phyloP scores from a whole-genome alignment of 371 early-diverging fungal species.

The Chytridiales sp. region DNA sequence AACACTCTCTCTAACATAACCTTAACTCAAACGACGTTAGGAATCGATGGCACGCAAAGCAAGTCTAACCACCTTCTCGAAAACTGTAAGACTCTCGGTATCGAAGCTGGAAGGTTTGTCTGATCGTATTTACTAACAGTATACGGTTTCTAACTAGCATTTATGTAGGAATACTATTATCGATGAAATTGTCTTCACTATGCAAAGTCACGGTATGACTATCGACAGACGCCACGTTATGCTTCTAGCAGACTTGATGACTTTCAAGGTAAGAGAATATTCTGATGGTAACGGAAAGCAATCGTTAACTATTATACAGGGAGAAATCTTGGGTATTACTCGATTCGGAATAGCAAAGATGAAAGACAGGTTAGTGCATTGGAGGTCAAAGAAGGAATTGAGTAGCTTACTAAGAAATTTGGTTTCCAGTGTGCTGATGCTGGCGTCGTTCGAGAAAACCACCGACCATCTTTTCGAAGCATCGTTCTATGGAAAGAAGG shows the following conservation, averaged over 20 bases:
- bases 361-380: too few species aligned
- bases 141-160: background rate
- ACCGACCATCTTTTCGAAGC: slow-evolving; percentile 99
- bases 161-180: slow-evolving; percentile 62
- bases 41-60: slow-evolving; percentile 80
- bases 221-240: slow-evolving; percentile 98
- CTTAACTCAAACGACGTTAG: too few species aligned
- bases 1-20: slow-evolving; percentile 2
- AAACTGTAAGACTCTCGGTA: slow-evolving; percentile 89
- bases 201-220: slow-evolving; percentile 93
- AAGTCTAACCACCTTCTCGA: slow-evolving; percentile 96
- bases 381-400: too few species aligned
- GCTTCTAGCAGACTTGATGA: slow-evolving; percentile 99
- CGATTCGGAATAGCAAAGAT: slow-evolving; percentile 99
- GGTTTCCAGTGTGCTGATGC: slow-evolving; percentile 99
- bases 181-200: slow-evolving; percentile 81
- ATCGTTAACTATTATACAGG: slow-evolving; percentile 45
- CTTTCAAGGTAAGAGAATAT: slow-evolving; percentile 63
- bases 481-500: slow-evolving; percentile 88
- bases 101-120: slow-evolving; percentile 88
- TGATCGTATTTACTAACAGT: background rate
- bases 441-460: slow-evolving; percentile 99
- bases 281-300: background rate
- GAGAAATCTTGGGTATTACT: slow-evolving; percentile 98
- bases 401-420: too few species aligned